phyloP scores from a whole-genome alignment of 257 asterid species.

The Phtheirospermum japonicum region DNA sequence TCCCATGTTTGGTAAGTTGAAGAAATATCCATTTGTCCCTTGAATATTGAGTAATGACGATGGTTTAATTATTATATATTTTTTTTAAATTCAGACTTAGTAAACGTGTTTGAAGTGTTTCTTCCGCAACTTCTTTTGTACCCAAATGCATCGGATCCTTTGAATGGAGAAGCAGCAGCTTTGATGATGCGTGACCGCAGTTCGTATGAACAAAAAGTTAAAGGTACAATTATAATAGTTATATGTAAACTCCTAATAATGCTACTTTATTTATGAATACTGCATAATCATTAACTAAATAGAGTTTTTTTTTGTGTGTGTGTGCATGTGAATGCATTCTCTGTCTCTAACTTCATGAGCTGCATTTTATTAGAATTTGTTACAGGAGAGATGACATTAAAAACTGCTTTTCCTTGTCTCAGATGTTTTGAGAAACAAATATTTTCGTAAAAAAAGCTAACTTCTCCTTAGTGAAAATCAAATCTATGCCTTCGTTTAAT shows the following conservation, averaged over 20 bases:
- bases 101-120: conserved; percentile 88
- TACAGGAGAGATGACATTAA: too few relatives aligned
- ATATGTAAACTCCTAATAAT: too few relatives aligned
- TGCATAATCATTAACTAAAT: too few relatives aligned
- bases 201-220: conserved; percentile 69
- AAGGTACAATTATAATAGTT: conserved; percentile 55
- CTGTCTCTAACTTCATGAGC: conserved; percentile 1
- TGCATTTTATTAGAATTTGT: too few relatives aligned
- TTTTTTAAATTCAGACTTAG: conserved; percentile 57
- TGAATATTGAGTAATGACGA: background rate
- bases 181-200: conserved; percentile 79
- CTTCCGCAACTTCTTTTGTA: conserved; percentile 93
- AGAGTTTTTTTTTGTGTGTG: too few relatives aligned
- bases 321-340: background rate
- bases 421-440: too few relatives aligned
- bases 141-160: conserved; percentile 89
- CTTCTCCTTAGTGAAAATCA: background rate
- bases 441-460: too few relatives aligned
- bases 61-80: conserved; percentile 6
- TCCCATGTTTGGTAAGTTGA: conserved; percentile 83
- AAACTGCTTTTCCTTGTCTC: too few relatives aligned
- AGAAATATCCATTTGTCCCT: background rate
- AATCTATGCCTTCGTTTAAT: background rate
- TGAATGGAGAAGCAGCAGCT: conserved; percentile 94
- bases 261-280: too few relatives aligned